phyloP scores from a whole-genome alignment of 495 filamentous ascomycete species.

The Penicillium nucicola region DNA sequence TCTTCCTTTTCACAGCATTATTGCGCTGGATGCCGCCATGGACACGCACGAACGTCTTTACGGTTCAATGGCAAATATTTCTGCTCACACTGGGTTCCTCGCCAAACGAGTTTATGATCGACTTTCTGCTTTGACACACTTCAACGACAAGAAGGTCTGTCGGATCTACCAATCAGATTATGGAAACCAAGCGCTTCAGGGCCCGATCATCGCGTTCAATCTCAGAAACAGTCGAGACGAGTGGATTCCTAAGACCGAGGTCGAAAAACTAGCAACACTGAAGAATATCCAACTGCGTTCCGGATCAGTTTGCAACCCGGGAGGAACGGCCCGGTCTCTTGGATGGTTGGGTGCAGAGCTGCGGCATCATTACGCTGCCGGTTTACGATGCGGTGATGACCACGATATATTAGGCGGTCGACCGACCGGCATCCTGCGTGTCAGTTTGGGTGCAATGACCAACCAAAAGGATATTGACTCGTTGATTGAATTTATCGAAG shows the following conservation, averaged over 20 bases:
- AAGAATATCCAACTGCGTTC: slow-evolving; percentile 79
- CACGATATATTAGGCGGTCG: slow-evolving; percentile 78
- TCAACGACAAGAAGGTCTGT: slow-evolving; percentile 65
- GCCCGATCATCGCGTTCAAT: slow-evolving; percentile 85
- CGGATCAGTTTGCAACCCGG: slow-evolving; percentile 88
- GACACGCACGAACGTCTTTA: slow-evolving; percentile 66
- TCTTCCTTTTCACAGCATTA: slow-evolving; percentile 80
- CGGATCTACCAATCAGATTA: slow-evolving; percentile 58
- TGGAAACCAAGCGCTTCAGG: slow-evolving; percentile 51
- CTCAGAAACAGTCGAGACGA: slow-evolving; percentile 59
- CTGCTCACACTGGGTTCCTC: slow-evolving; percentile 73
- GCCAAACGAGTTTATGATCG: slow-evolving; percentile 54
- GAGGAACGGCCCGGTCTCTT: slow-evolving; percentile 69
- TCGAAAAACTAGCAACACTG: slow-evolving; percentile 77
- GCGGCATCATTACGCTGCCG: slow-evolving; percentile 73
- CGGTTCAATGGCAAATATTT: slow-evolving; percentile 64
- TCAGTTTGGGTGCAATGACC: slow-evolving; percentile 87
- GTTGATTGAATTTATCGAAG: slow-evolving; percentile 67
- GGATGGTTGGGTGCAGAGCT: slow-evolving; percentile 74
- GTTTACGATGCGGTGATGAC: slow-evolving; percentile 76
- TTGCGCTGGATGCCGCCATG: slow-evolving; percentile 76
- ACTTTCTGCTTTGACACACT: slow-evolving; percentile 59
- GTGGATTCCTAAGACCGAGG: slow-evolving; percentile 77
- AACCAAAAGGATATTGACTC: slow-evolving; percentile 67
- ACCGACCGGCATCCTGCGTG: slow-evolving; percentile 79